phyloP scores from a whole-genome alignment of 2,329 filamentous ascomycete genomes.

The Monosporascus cannonballus region DNA sequence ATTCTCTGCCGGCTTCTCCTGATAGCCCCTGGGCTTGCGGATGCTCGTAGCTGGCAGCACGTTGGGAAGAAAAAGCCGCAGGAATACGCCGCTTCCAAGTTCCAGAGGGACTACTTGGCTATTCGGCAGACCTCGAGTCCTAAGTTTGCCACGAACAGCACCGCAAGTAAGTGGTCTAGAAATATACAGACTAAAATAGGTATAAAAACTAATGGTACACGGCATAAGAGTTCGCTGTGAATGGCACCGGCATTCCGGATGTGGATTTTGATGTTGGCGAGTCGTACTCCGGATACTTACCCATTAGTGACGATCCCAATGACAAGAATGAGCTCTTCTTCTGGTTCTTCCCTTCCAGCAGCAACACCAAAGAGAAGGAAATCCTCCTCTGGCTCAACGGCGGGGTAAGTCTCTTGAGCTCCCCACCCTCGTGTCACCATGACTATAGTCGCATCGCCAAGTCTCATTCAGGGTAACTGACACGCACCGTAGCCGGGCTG shows the following conservation, averaged over 20 bases:
- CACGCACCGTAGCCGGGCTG: conserved; percentile 42
- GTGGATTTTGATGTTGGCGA: conserved; percentile 58
- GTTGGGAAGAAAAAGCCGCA: conserved; percentile 22
- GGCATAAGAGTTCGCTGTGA: conserved; percentile 46
- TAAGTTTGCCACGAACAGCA: conserved; percentile 23
- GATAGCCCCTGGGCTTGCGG: conserved; percentile 11
- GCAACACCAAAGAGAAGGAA: conserved; percentile 38
- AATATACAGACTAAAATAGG: background rate
- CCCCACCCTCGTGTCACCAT: background rate
- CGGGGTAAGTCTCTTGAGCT: conserved; percentile 26
- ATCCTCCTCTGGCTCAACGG: conserved; percentile 49
- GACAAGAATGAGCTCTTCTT: conserved; percentile 43
- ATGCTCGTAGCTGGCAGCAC: conserved; percentile 23
- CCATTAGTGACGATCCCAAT: conserved; percentile 40
- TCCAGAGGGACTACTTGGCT: conserved; percentile 16
- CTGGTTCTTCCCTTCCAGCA: conserved; percentile 50
- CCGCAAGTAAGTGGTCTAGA: conserved; percentile 17
- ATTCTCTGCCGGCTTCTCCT: conserved; percentile 17
- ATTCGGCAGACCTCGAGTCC: conserved; percentile 16
- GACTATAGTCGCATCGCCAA: background rate
- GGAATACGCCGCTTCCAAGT: conserved; percentile 2
- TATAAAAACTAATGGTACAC: conserved; percentile 11
- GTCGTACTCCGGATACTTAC: conserved; percentile 52
- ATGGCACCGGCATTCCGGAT: conserved; percentile 56
- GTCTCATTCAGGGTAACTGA: background rate